Evolutionary conservation across 352 stramenopile species (phyloP), one percentile per base, ranked within the genome.

Genomic region (Pythium insidiosum): DNA sequence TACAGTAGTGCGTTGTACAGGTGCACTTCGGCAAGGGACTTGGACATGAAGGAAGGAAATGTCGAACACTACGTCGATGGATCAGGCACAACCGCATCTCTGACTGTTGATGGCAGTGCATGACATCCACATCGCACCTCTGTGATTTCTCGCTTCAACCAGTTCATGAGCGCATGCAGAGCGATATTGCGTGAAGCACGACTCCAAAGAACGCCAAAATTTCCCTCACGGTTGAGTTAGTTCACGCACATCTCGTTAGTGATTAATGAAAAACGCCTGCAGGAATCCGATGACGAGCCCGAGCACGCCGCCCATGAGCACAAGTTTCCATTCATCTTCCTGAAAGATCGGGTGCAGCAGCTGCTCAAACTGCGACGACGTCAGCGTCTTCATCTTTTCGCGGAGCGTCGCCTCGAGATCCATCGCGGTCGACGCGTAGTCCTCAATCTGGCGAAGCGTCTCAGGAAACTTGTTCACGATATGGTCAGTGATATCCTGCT

Each of bases 241-340:
- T n/a, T n/a, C n/a, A 33, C n/a, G 13, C 34, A 11, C 13, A 39
- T 39, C 18, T 20, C 7, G 20, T 25, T 71, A 89, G 48, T 87
- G 71, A 43, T 87, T 84, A 62, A 94, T 87, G 44, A 92, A 63
- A 47, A 90, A 84, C 7, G 84, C 73, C 60, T 98, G 93, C 11
- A 95, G 42, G 48, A 95, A 61, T 26, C 94, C 95, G 41, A 97
- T 95, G 15, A 84, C 51, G 26, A 95, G 68, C 22, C 96, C 96
- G 6, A 99, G 71, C 26, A 95, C 73, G 23, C 92, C 94, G 33
- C 95, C 95, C 59, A 98, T 94, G 42, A 97, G 61, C 58, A 99
- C 97, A 9, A 99, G 75, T 50, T 97, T 97, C 69, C 96, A 96
- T 76, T 99, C 95, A 62, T 99, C 95, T 56, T 99, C 94, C 63